Percentiles rank a stretch among this genome's conserved stretches.
Conservation (phyloP, 73 alveolate species). For the Stentor roeselii region DNA sequence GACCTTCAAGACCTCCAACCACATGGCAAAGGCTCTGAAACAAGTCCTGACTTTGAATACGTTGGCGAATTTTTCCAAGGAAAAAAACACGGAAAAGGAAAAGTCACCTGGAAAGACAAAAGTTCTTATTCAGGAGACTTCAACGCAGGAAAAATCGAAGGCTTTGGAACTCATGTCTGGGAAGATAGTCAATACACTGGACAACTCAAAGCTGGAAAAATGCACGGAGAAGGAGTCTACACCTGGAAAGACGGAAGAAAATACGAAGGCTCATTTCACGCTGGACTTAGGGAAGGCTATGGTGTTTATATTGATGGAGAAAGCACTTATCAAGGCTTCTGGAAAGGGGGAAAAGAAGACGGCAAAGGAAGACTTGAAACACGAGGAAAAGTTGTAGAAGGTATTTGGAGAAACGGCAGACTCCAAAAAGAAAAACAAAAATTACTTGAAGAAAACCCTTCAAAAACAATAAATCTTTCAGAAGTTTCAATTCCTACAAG, state of each 20-base stretch:
- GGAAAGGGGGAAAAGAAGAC: background rate
- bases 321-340: background rate
- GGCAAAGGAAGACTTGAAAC: background rate
- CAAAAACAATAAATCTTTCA: background rate
- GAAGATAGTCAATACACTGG: background rate
- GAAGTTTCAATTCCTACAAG: background rate
- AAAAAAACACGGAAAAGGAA: background rate
- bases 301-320: background rate
- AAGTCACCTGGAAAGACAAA: background rate
- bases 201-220: background rate
- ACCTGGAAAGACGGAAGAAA: background rate
- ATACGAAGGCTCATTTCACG: background rate
- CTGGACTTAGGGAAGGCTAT: background rate
- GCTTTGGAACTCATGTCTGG: background rate
- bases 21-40: background rate
- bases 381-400: background rate
- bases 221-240: background rate
- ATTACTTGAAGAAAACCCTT: background rate
- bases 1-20: background rate
- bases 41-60: background rate
- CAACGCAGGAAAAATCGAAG: background rate
- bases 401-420: background rate
- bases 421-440: background rate
- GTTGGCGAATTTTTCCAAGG: background rate
- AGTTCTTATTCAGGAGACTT: background rate